Evolutionary conservation across 2,329 filamentous ascomycete species (phyloP).

Genomic region (Cercospora canescens): DNA sequence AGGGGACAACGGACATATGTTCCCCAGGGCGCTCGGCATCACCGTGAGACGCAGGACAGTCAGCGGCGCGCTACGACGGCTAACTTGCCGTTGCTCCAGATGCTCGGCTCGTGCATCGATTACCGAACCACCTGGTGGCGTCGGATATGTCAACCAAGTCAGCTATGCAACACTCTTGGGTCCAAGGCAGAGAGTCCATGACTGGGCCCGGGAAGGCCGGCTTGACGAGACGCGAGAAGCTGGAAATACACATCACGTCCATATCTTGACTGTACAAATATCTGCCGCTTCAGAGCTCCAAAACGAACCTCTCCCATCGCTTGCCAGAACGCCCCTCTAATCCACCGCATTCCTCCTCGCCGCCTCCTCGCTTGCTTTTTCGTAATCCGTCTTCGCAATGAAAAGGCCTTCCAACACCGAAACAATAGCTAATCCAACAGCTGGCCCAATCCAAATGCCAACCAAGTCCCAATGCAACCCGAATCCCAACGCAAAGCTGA

Average conservation of each 20-base stretch:
- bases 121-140: neutral
- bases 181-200: no score
- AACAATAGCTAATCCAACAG: constrained; percentile 66
- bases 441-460: constrained; percentile 71
- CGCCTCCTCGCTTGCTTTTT: constrained; percentile 62
- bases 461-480: constrained; percentile 72
- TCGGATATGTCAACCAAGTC: neutral
- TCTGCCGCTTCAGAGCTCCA: neutral
- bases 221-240: neutral
- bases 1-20: neutral
- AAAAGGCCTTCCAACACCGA: constrained; percentile 58
- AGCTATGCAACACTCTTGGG: neutral
- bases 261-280: neutral
- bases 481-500: constrained; percentile 78
- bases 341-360: constrained; percentile 51
- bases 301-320: neutral
- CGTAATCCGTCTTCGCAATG: constrained; percentile 57
- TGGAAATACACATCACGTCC: neutral
- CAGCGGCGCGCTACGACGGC: neutral
- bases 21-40: neutral
- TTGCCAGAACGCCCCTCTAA: neutral
- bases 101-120: constrained; percentile 8
- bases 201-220: neutral
- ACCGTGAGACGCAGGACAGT: neutral
- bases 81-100: neutral